Evolutionary conservation across 192 early-diverging fungal genomes (phyloP), one percentile per base, ranked within the genome.

Genomic region (Chytriomyces hyalinus): DNA sequence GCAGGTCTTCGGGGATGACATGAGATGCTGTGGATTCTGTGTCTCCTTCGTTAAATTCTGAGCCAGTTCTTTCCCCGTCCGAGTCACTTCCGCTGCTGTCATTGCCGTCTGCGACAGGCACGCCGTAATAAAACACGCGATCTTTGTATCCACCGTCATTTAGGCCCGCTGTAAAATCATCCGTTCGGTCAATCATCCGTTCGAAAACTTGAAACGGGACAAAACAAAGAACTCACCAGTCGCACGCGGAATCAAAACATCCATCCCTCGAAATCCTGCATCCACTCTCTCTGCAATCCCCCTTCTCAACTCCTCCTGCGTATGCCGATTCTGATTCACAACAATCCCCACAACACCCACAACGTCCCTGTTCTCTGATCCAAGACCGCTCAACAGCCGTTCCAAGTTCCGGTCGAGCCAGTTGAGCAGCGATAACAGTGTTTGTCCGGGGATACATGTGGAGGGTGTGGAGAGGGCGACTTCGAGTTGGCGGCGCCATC

Each of bases 351-450:
- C 47, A 47, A 63, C 61, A 8, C 72, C 72, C 10, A 73, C 72
- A 63, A 59, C 45, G 44, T 73, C 72, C 72, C n/a, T 24, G 20
- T 63, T 49, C 24, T 65, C 24, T 20, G 15, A 36, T 45, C 50
- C 61, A 15, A 63, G n/a, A 46, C 80, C 72, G 2, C 59, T 51
- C 15, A 86, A 77, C 73, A 89, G 81, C 17, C 70, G 70, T 46
- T 86, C 84, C 61, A 92, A 85, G 15, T 92, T 82, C 51, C 80
- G 76, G 73, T 94, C 93, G 3, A 93, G 78, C 84, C 84, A 88
- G 50, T 84, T 82, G 48, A 81, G 48, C 65, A 80, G 85, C 76
- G 65, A 76, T 80, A 87, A 49, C 43, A 90, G 75, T 10, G 65
- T 6, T 46, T 66, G 15, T 51, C 71, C 73, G 20, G 80, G 49